Percentiles rank a stretch among this genome's conserved stretches.
Conservation (phyloP, 2,329 filamentous ascomycete genomes). For the Diaporthe sp. region DNA sequence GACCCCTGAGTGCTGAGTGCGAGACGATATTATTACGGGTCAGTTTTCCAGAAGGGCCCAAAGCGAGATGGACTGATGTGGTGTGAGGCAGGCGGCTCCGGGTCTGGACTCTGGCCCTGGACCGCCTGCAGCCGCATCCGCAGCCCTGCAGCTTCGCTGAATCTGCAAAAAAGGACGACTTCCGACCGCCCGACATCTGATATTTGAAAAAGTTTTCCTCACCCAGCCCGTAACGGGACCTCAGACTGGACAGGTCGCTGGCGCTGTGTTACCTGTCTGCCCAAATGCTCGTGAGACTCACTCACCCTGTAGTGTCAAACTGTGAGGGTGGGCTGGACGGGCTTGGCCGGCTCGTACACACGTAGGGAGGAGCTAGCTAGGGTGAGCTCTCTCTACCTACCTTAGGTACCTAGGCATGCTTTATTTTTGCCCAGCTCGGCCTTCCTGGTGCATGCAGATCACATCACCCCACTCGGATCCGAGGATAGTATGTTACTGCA, state of each 20-base stretch:
- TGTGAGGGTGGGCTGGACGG: background rate
- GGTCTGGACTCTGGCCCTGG: background rate
- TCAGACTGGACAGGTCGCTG: background rate
- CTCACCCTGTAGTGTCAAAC: background rate
- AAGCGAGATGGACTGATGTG: slow-evolving; percentile 37
- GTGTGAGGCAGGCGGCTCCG: slow-evolving; percentile 22
- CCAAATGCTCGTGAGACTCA: background rate
- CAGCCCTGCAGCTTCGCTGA: background rate
- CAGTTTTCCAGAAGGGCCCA: slow-evolving; percentile 15
- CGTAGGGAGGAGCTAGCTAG: background rate
- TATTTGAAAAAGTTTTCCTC: background rate
- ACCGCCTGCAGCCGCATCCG: slow-evolving; percentile 1
- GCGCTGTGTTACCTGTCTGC: background rate
- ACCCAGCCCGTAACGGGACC: background rate
- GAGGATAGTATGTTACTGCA: background rate
- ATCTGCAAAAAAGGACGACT: background rate
- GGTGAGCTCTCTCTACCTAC: background rate
- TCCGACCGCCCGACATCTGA: slow-evolving; percentile 26
- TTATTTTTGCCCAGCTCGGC: background rate
- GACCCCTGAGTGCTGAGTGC: slow-evolving; percentile 33
- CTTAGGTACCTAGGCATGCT: background rate
- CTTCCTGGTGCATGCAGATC: slow-evolving; percentile 2
- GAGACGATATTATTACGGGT: slow-evolving; percentile 35
- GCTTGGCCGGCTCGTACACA: slow-evolving; percentile 2
- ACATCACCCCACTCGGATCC: slow-evolving; percentile 13